phyloP scores from a whole-genome alignment of 23 red algal genomes.

The Cyanidium caldarium region DNA sequence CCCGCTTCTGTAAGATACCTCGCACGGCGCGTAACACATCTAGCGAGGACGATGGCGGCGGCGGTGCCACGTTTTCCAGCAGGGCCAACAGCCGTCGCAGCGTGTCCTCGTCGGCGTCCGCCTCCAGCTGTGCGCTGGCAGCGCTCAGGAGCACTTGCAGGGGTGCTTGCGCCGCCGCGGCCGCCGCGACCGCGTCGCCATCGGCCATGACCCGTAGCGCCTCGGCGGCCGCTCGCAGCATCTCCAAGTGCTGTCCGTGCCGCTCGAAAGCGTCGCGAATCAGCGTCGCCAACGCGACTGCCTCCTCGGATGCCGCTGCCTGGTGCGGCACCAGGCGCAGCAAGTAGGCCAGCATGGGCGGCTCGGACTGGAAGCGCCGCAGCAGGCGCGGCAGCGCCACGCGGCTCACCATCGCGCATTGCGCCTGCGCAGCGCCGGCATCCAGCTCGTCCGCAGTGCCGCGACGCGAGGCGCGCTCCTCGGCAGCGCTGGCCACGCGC shows the following conservation, averaged over 20 bases:
- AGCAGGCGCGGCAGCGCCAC: conserved; percentile 28
- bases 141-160: neutral
- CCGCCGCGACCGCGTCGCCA: neutral
- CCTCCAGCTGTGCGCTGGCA: too few relatives aligned
- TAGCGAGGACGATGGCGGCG: too few relatives aligned
- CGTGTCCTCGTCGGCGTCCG: too few relatives aligned
- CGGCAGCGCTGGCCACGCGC: conserved; percentile 6
- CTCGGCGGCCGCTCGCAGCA: neutral
- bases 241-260: neutral
- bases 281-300: neutral
- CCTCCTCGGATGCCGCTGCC: neutral
- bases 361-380: conserved; percentile 31
- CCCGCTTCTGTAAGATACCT: too few relatives aligned
- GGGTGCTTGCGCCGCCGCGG: neutral
- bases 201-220: neutral
- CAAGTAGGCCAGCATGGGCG: conserved; percentile 6
- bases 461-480: neutral
- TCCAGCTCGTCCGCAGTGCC: neutral
- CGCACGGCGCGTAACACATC: too few relatives aligned
- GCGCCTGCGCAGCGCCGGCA: neutral
- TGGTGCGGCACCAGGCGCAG: conserved; percentile 5
- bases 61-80: too few relatives aligned
- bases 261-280: neutral
- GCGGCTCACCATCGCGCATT: neutral
- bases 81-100: too few relatives aligned